phyloP scores from a whole-genome alignment of 495 filamentous ascomycete genomes.

The Penicillium maclennaniae region DNA sequence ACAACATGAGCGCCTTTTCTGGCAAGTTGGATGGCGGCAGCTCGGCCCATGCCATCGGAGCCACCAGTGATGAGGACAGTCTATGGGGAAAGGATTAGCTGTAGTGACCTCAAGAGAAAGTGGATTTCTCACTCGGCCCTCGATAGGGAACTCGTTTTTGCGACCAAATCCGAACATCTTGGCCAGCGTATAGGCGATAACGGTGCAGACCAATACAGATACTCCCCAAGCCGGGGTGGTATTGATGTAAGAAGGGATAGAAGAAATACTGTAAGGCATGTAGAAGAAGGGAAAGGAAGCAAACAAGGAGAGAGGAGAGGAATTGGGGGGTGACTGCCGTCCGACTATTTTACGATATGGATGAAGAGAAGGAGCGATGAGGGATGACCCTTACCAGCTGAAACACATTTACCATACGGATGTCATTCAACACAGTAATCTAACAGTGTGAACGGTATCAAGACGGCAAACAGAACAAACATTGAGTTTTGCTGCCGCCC shows the following conservation, averaged over 20 bases:
- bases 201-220: constrained; percentile 42
- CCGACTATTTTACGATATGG: background rate
- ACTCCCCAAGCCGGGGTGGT: constrained; percentile 32
- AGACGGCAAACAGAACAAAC: constrained; percentile 23
- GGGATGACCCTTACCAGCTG: constrained; percentile 1
- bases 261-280: constrained; percentile 30
- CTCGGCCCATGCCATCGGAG: constrained; percentile 87
- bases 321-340: background rate
- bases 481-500: background rate
- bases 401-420: constrained; percentile 5
- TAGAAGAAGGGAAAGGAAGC: constrained; percentile 17
- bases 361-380: constrained; percentile 3
- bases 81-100: constrained; percentile 39
- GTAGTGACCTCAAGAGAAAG: background rate
- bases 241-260: constrained; percentile 22
- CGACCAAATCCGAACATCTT: constrained; percentile 67
- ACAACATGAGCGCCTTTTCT: constrained; percentile 82
- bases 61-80: constrained; percentile 86
- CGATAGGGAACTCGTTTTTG: constrained; percentile 72
- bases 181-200: constrained; percentile 40
- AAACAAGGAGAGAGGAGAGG: constrained; percentile 2
- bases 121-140: constrained; percentile 63
- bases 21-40: constrained; percentile 67
- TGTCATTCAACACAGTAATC: constrained; percentile 1
- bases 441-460: constrained; percentile 11